Evolutionary conservation across 345 rosid genomes (phyloP).

Genomic region (Raphanus raphanistrum): DNA sequence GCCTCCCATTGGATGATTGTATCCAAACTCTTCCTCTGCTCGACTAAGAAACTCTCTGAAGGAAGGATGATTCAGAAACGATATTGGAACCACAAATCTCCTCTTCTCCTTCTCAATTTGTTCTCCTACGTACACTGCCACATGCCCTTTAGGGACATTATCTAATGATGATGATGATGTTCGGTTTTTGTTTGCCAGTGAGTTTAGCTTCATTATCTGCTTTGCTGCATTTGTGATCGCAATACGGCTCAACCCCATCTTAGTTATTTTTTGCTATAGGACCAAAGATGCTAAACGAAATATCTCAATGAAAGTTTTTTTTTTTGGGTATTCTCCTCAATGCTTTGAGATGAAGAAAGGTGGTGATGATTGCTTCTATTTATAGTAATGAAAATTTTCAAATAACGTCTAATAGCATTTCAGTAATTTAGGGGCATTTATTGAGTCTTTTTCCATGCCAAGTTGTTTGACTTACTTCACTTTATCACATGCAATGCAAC

Average conservation of each 20-base stretch:
- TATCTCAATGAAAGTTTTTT: neutral
- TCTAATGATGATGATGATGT: conserved; percentile 35
- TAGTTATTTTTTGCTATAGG: neutral
- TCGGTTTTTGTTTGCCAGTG: conserved; percentile 17
- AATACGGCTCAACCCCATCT: conserved; percentile 33
- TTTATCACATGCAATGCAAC: conserved; percentile 29
- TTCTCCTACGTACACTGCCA: conserved; percentile 54
- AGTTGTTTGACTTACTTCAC: conserved; percentile 32
- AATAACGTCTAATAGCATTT: neutral
- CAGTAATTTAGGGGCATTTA: conserved; percentile 16
- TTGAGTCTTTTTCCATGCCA: conserved; percentile 5
- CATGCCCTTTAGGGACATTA: conserved; percentile 48
- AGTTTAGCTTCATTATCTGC: conserved; percentile 33
- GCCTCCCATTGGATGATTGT: conserved; percentile 52
- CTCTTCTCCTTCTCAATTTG: conserved; percentile 38
- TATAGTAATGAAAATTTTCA: conserved; percentile 7
- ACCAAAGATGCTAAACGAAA: neutral
- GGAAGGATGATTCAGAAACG: conserved; percentile 48
- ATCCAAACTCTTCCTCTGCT: conserved; percentile 58
- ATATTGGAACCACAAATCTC: conserved; percentile 47
- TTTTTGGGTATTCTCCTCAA: neutral
- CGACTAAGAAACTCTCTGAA: conserved; percentile 43
- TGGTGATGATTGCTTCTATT: conserved; percentile 24
- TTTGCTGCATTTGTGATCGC: conserved; percentile 38
- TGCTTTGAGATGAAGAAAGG: conserved; percentile 26